These are phyloP conservation scores for Kazachstania taianensis DNA, from an alignment of 805 yeast genomes.

Conservation along the genomic window DNA sequence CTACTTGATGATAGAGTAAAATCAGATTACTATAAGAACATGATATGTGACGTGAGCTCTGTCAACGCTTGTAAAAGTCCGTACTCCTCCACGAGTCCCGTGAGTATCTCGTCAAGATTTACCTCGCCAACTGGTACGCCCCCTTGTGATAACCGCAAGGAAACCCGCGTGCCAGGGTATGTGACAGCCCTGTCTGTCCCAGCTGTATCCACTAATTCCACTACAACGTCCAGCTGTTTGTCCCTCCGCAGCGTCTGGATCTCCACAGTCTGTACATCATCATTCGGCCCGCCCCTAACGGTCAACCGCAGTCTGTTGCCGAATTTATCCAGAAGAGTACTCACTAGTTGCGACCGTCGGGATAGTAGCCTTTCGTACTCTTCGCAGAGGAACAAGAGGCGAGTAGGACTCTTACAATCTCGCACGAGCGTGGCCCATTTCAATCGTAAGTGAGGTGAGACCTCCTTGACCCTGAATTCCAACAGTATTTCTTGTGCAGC, in stretches of 20 bases:
- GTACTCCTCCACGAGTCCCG: constrained; percentile 16
- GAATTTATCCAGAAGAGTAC: constrained; percentile 1
- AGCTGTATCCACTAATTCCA: too few species aligned
- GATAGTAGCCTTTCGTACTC: constrained; percentile 17
- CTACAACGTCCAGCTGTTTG: too few species aligned
- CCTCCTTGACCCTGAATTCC: neutral
- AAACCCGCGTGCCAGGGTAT: constrained; percentile 4
- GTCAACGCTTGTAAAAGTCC: constrained; percentile 15
- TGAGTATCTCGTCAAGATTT: constrained; percentile 7
- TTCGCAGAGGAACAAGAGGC: constrained; percentile 15
- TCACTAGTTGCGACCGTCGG: constrained; percentile 8
- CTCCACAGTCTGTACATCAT: neutral
- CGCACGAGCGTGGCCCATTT: too few species aligned
- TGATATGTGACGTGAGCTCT: constrained; percentile 3
- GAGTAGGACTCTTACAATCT: too few species aligned
- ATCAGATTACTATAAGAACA: too few species aligned
- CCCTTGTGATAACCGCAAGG: neutral
- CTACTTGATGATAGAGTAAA: too few species aligned
- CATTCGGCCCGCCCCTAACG: neutral
- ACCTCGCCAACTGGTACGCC: neutral
- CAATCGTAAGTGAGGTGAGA: constrained; percentile 7
- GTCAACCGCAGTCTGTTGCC: neutral
- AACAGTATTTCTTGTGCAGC: neutral
- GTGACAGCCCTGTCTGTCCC: neutral
- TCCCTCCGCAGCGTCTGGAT: neutral